Evolutionary conservation across 495 filamentous ascomycete species (phyloP), one percentile per base, ranked within the genome.

Genomic region (Tuber magnatum): DNA sequence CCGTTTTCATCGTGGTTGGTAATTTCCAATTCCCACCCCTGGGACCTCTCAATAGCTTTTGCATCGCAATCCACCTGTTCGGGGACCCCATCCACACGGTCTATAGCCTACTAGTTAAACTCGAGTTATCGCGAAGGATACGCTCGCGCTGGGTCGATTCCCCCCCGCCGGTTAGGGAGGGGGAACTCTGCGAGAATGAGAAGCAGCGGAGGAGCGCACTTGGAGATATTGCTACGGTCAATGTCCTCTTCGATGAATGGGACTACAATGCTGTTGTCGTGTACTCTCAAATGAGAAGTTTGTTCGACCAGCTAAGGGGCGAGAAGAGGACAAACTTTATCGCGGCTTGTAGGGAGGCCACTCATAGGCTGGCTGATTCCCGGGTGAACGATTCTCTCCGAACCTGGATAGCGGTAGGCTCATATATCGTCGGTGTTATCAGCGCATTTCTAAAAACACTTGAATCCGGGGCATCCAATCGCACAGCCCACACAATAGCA

Each of bases 241-340:
- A 73, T 38, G 71, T 41, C 1, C 38, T 73, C 28, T 73, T 73
- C 43, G 71, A 73, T 51, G 71, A 73, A 43, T 73, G 71, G 71
- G 7, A 16, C 35, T 51, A 44, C 18, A n/a, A 22, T 2, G 35
- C 71, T 16, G 3, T 35, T 5, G 18, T 3, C 0, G n/a, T 73
- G 8, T 65, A 65, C 28, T 28, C 28, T 35, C 56, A 65, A 8
- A 65, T 65, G 56, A 65, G 56, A 18, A 18, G 28, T 28, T 2
- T 65, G 18, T 65, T 65, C 2, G 56, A 65, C 28, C 12, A 28
- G 6, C 56, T 65, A 14, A 4, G 7, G 28, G 56, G 56, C 56
- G 56, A 65, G 28, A 65, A 3, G 56, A 65, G 14, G 56, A 22
- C 43, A 51, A 42, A 73, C 28, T 73, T 73, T 51, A 73, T 69